These are phyloP conservation scores for Tetraselmis striata DNA, from an alignment of 139 green algal species.

Conservation along the genomic window DNA sequence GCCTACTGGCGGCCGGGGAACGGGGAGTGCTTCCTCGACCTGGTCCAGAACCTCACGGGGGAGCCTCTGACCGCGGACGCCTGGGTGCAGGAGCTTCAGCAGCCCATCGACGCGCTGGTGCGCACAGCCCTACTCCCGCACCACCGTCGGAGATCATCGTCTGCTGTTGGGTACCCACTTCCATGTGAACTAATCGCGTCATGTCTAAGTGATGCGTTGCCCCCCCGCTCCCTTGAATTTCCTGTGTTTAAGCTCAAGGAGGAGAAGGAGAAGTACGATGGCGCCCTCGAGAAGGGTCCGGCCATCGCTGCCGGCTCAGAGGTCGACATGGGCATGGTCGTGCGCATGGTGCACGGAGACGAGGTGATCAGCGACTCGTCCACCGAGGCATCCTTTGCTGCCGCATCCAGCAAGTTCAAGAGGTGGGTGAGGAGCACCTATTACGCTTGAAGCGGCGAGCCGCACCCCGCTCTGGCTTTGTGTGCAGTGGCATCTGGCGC, in stretches of 20 bases:
- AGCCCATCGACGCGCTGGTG: slow-evolving; percentile 27
- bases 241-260: slow-evolving; percentile 23
- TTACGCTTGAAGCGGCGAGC: background rate
- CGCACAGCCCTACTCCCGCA: background rate
- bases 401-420: slow-evolving; percentile 53
- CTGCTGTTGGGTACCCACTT: background rate
- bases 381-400: slow-evolving; percentile 33
- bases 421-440: slow-evolving; percentile 29
- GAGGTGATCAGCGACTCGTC: slow-evolving; percentile 50
- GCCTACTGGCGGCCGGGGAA: slow-evolving; percentile 65
- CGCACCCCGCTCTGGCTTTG: too few relatives aligned
- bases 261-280: slow-evolving; percentile 54
- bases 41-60: slow-evolving; percentile 52
- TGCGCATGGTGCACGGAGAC: slow-evolving; percentile 73
- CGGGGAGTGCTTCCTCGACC: slow-evolving; percentile 54
- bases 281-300: slow-evolving; percentile 33
- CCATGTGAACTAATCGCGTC: background rate
- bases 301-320: slow-evolving; percentile 33
- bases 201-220: background rate
- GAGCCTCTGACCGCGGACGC: slow-evolving; percentile 7
- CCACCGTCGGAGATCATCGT: too few relatives aligned
- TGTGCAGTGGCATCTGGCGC: too few relatives aligned
- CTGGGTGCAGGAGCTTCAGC: slow-evolving; percentile 25
- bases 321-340: slow-evolving; percentile 65
- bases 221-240: background rate